Percentiles rank a stretch among this genome's conserved stretches.
Conservation (phyloP, 1,284 basidiomycete genomes). For the Lentinus polychrous region DNA sequence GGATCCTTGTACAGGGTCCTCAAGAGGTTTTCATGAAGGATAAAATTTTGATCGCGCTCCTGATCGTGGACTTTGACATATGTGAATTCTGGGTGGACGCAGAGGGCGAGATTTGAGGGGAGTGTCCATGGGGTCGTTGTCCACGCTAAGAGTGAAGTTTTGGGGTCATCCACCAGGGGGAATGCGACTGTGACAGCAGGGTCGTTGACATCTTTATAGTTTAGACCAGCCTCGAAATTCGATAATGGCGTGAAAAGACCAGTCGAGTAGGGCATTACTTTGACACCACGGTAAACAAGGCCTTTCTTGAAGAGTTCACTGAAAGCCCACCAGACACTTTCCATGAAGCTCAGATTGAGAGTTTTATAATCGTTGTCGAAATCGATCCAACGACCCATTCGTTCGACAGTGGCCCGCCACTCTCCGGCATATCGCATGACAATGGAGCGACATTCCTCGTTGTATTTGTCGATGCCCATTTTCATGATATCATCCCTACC, state of each 20-base stretch:
- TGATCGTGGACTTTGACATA: conserved; percentile 98
- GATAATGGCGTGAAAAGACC: conserved; percentile 95
- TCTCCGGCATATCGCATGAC: conserved; percentile 97
- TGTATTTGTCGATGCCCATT: conserved; percentile 98
- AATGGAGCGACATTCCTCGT: conserved; percentile 93
- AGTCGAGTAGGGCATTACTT: conserved; percentile 98
- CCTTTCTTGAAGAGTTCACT: conserved; percentile 86
- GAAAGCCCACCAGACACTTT: conserved; percentile 99
- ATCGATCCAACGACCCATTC: conserved; percentile 99
- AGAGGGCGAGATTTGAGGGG: conserved; percentile 92
- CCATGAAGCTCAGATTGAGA: conserved; percentile 92
- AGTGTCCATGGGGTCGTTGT: conserved; percentile 99
- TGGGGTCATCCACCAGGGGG: conserved; percentile 88
- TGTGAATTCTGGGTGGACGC: conserved; percentile 93
- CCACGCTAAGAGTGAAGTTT: conserved; percentile 92
- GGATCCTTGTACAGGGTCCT: conserved; percentile 94
- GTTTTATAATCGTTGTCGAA: conserved; percentile 99
- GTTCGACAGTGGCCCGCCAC: conserved; percentile 93
- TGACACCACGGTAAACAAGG: conserved; percentile 91
- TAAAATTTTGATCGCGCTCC: conserved; percentile 85
- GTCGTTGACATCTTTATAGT: conserved; percentile 93
- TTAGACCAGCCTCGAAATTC: conserved; percentile 95
- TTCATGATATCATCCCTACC: conserved; percentile 91
- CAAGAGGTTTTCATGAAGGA: conserved; percentile 87
- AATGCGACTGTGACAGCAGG: conserved; percentile 95